Evolutionary conservation across 2,329 filamentous ascomycete species (phyloP), one percentile per base, ranked within the genome.

Genomic region (Aspergillus pseudoviridinutans): DNA sequence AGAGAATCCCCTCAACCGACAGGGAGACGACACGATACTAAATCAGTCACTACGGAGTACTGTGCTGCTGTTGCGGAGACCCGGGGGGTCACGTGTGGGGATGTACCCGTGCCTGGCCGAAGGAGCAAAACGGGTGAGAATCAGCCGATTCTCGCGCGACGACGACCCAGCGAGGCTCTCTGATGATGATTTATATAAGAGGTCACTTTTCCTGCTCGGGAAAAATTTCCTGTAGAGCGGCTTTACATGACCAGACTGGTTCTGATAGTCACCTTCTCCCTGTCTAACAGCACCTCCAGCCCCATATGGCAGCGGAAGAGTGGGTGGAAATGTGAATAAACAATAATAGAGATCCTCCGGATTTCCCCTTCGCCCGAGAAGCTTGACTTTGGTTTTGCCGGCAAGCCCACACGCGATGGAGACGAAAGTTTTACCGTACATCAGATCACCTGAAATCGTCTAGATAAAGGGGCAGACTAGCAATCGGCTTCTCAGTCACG

Each of bases 361-460:
- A 64, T 67, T 58, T 66, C 66, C 67, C 68, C 61, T 66, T 69
- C 61, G 62, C 62, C 68, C 68, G 68, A 68, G 59, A 62, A 60
- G 44, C 44, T 47, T 61, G 51, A 60, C 58, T 61, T 54, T 49
- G 8, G 22, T 24, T 47, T 47, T 47, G 22, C 44, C 44, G 44
- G 22, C 44, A 9, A 14, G 22, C 44, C 32, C n/a, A 27, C 22
- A 14, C 10, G 10, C 28, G 10, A 9, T 22, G n/a, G 10, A 29
- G 28, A 9, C 28, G 10, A 4, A 29, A 29, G 28, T 29, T 29
- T 12, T 29, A 29, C 28, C 28, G 28, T 10, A 12, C 42, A 20
- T 20, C 22, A 25, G 25, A 47, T 47, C 12, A 7, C 22, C 5
- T 35, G 32, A 38, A n/a, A 38, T 17, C 14, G 7, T 35, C 32